Conservation (phyloP, 2,329 filamentous ascomycete genomes). For the Fusarium sp. region DNA sequence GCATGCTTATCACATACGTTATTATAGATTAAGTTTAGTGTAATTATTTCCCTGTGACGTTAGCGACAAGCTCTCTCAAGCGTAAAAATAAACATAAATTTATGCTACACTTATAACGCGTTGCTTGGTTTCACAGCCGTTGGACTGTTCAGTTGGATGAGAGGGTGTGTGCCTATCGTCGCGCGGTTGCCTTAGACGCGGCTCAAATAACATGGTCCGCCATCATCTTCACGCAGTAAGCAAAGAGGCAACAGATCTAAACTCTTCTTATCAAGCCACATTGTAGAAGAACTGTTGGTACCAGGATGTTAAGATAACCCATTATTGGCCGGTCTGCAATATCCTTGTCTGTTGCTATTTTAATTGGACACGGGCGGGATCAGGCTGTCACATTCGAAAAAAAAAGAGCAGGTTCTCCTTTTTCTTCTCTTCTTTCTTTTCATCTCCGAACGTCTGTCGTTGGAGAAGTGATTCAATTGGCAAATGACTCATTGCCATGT, state of each 20-base stretch:
- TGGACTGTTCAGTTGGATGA: fast-evolving
- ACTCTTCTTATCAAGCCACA: not conserved
- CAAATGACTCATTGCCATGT: not conserved
- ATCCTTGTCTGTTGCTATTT: not conserved
- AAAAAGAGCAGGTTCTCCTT: not conserved
- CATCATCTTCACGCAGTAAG: not conserved
- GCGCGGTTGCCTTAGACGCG: not conserved
- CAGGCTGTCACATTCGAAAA: not conserved
- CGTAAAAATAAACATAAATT: too few species aligned
- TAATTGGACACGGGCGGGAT: not conserved
- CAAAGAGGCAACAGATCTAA: not conserved
- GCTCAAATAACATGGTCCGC: not conserved
- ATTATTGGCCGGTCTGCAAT: not conserved
- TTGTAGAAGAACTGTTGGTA: not conserved
- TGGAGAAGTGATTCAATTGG: not conserved
- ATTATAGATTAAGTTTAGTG: too few species aligned
- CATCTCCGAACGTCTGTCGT: not conserved
- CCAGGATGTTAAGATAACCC: not conserved
- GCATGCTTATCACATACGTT: too few species aligned
- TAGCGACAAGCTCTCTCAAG: too few species aligned
- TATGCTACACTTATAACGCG: too few species aligned
- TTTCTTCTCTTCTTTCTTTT: not conserved
- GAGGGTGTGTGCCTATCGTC: not conserved
- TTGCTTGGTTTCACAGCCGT: fast-evolving
- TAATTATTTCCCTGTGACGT: too few species aligned